Evolutionary conservation across 306 rosid species (phyloP).

Genomic region (Cucurbita moschata): DNA sequence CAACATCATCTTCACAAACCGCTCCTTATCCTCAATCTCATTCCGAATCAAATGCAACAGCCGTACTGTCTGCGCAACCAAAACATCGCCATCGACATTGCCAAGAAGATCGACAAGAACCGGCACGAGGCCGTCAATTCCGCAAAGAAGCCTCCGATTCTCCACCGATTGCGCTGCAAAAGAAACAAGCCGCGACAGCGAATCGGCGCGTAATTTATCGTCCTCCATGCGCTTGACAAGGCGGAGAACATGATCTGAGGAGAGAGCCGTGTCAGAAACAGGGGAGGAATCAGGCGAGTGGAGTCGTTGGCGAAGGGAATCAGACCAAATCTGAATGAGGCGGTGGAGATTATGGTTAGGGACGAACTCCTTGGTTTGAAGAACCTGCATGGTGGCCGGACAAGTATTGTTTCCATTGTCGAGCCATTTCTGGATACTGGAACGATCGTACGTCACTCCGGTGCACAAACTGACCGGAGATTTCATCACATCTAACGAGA

Average conservation of each 20-base stretch:
- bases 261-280: conserved; percentile 15
- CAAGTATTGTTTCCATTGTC: conserved; percentile 93
- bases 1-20: conserved; percentile 20
- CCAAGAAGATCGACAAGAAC: conserved; percentile 36
- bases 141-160: conserved; percentile 41
- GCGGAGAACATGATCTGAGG: conserved; percentile 22
- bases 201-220: conserved; percentile 4
- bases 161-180: conserved; percentile 50
- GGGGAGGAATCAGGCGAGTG: conserved; percentile 33
- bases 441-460: conserved; percentile 91
- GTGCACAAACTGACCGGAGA: conserved; percentile 92
- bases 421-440: conserved; percentile 92
- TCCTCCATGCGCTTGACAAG: conserved; percentile 16
- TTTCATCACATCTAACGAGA: conserved; percentile 75
- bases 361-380: conserved; percentile 53
- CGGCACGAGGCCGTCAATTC: conserved; percentile 27
- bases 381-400: conserved; percentile 94
- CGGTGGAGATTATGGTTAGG: conserved; percentile 77
- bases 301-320: conserved; percentile 28
- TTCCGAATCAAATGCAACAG: conserved; percentile 27
- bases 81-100: conserved; percentile 30
- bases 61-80: conserved; percentile 31
- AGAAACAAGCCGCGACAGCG: conserved; percentile 22
- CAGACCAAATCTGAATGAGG: conserved; percentile 88
- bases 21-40: conserved; percentile 26